phyloP scores from a whole-genome alignment of 305 asterid genomes.

The Rubia balearica region DNA sequence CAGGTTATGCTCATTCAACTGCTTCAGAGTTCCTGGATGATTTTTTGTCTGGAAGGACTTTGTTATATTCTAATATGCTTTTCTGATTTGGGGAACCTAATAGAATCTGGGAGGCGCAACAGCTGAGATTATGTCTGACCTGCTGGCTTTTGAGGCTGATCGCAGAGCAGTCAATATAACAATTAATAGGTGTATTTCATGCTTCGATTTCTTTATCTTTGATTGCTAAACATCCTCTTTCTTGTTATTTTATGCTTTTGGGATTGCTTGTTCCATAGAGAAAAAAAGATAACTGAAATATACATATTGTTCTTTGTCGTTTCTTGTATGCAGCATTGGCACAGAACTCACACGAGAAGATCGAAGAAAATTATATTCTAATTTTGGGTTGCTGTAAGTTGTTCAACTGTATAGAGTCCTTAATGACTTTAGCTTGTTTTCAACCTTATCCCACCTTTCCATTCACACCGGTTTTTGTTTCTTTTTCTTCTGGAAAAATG shows the following conservation, averaged over 20 bases:
- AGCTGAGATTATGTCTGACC: slow-evolving; percentile 92
- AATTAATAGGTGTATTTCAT: slow-evolving; percentile 62
- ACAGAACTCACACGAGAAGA: slow-evolving; percentile 93
- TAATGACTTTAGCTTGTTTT: not conserved
- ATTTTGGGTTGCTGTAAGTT: slow-evolving; percentile 82
- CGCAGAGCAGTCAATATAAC: slow-evolving; percentile 96
- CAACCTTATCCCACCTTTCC: slow-evolving; percentile 12
- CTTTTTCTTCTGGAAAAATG: slow-evolving; percentile 16
- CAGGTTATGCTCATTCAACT: slow-evolving; percentile 36
- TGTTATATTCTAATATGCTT: slow-evolving; percentile 2
- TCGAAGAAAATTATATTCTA: slow-evolving; percentile 72
- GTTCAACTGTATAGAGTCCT: slow-evolving; percentile 8
- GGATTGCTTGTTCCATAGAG: not conserved
- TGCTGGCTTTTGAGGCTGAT: slow-evolving; percentile 96
- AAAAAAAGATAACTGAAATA: not conserved
- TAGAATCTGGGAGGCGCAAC: slow-evolving; percentile 97
- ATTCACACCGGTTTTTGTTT: slow-evolving; percentile 21
- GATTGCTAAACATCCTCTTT: not conserved
- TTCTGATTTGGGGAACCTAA: slow-evolving; percentile 20
- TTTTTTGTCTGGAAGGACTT: slow-evolving; percentile 1
- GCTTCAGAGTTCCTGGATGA: slow-evolving; percentile 4
- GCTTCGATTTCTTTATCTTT: slow-evolving; percentile 8
- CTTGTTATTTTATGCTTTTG: not conserved
- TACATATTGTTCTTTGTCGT: not conserved
- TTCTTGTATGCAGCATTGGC: slow-evolving; percentile 63